Conservation (phyloP, 176 grass and related monocot genomes). For the Secale cereale region DNA sequence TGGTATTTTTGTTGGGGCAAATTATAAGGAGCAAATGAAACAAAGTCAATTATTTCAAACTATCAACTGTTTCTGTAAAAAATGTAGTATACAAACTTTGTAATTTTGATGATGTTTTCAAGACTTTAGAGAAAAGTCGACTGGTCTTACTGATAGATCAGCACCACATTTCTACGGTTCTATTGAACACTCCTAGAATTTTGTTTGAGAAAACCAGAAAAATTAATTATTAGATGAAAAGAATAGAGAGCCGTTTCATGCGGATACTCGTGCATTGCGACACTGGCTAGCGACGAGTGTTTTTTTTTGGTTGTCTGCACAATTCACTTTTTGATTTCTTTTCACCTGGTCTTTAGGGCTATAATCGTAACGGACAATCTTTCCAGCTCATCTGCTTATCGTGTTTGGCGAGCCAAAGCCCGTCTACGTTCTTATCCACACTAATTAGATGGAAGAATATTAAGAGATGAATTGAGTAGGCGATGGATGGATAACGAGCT, state of each 20-base stretch:
- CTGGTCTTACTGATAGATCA: not conserved
- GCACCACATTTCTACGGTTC: not conserved
- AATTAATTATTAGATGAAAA: not conserved
- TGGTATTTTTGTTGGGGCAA: not conserved
- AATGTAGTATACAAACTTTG: not conserved
- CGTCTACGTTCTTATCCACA: not conserved
- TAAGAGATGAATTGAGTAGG: not conserved
- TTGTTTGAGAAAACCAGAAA: too few species aligned
- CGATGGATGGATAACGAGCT: not conserved
- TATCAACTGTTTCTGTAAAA: not conserved
- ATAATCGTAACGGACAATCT: not conserved
- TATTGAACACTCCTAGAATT: not conserved
- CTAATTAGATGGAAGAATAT: not conserved
- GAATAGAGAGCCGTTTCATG: not conserved
- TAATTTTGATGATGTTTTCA: not conserved
- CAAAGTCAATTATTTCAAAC: not conserved
- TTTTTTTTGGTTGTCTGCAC: not conserved
- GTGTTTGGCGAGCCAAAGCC: not conserved
- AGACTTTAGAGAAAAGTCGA: not conserved
- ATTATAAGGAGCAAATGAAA: not conserved
- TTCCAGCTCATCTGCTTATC: not conserved
- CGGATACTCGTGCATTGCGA: not conserved
- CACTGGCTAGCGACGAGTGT: not conserved
- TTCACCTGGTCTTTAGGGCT: not conserved
- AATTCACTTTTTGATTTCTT: not conserved